Conservation (phyloP, 1,284 basidiomycete genomes). For the Rhodotorula sp. region DNA sequence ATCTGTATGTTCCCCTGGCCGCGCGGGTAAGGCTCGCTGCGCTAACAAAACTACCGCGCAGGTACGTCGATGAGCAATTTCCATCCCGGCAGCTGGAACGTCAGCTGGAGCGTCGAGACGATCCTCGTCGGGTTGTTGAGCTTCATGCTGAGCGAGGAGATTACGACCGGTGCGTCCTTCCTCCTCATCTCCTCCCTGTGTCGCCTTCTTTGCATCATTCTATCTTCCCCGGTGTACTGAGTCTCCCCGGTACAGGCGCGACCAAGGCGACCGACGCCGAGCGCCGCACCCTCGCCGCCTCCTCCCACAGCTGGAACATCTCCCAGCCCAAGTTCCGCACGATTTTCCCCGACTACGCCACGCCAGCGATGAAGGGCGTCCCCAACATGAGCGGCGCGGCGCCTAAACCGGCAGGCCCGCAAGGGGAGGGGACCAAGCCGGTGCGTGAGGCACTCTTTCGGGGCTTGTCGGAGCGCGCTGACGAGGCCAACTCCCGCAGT, state of each 20-base stretch:
- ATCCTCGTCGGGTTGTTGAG: conserved; percentile 46
- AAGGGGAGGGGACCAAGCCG: conserved; percentile 10
- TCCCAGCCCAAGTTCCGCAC: conserved; percentile 44
- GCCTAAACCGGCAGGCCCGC: conserved; percentile 2
- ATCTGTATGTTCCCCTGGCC: conserved; percentile 26
- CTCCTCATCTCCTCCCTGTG: neutral
- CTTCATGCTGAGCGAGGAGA: conserved; percentile 47
- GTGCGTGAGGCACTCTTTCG: neutral
- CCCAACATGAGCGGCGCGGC: conserved; percentile 41
- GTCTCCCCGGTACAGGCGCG: conserved; percentile 9
- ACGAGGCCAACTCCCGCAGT: neutral
- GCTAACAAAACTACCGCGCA: no score
- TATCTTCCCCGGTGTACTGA: neutral
- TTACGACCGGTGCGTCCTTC: conserved; percentile 42
- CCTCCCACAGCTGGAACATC: conserved; percentile 31
- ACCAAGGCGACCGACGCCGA: conserved; percentile 27
- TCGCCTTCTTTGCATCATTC: neutral
- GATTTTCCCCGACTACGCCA: conserved; percentile 45
- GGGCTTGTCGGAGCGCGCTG: neutral
- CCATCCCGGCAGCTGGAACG: conserved; percentile 46
- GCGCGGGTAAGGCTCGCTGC: neutral
- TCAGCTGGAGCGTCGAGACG: conserved; percentile 37
- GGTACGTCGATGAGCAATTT: conserved; percentile 30
- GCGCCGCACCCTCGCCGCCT: conserved; percentile 10
- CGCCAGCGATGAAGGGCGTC: conserved; percentile 23